phyloP scores from a whole-genome alignment of 495 filamentous ascomycete species.

The Aspergillus egyptiacus region DNA sequence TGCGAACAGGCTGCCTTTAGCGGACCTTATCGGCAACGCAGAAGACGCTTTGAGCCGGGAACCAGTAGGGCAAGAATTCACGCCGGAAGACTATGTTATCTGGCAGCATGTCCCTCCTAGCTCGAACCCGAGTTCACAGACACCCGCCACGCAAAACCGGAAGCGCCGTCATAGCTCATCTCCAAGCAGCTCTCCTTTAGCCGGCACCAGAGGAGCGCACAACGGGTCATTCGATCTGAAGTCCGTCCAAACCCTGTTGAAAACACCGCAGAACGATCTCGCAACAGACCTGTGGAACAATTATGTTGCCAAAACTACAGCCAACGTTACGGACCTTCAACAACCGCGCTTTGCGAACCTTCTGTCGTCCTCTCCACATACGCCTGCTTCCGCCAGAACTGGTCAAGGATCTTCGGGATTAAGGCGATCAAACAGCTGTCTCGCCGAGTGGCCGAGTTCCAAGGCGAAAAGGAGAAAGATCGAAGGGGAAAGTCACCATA shows the following conservation, averaged over 20 bases:
- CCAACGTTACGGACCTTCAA: conserved; percentile 33
- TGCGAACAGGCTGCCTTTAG: conserved; percentile 63
- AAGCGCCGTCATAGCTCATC: conserved; percentile 82
- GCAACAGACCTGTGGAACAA: conserved; percentile 82
- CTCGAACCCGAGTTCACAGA: conserved; percentile 39
- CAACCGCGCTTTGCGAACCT: conserved; percentile 56
- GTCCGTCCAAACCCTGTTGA: conserved; percentile 50
- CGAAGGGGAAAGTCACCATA: conserved; percentile 25
- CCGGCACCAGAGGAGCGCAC: conserved; percentile 37
- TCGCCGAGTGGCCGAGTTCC: conserved; percentile 52
- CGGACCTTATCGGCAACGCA: conserved; percentile 70
- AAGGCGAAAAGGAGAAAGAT: conserved; percentile 49
- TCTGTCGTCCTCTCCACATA: conserved; percentile 67
- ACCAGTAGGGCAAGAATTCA: conserved; percentile 37
- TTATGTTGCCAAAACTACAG: conserved; percentile 51
- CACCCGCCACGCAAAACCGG: conserved; percentile 47
- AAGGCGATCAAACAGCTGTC: conserved; percentile 68
- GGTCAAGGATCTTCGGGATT: conserved; percentile 48
- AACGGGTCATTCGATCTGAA: conserved; percentile 46
- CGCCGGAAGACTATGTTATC: conserved; percentile 67
- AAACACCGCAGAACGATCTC: conserved; percentile 76
- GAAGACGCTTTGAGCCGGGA: conserved; percentile 49
- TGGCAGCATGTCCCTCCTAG: conserved; percentile 57
- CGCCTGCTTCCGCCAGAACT: conserved; percentile 38
- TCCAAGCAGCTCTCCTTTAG: conserved; percentile 63